Base-by-base conservation (phyloP, 495 filamentous ascomycete genomes). In the Hypoxylon fragiforme region DNA sequence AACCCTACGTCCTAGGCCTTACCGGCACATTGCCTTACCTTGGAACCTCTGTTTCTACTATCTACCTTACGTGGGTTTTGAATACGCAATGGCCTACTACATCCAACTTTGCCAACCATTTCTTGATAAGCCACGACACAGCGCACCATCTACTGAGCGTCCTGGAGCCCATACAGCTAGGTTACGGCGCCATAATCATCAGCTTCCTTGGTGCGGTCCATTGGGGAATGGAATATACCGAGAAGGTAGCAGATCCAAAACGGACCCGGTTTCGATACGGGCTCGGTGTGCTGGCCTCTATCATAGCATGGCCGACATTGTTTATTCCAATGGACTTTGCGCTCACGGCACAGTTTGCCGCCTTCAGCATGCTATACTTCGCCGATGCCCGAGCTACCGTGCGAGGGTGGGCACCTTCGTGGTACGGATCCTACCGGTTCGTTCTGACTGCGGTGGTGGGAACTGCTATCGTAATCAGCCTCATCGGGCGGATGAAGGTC, bases 181-280 rank as follows among this genome's bases (percentile, higher is more conserved):
- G 89, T 42, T 96, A 94, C 63, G 94, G 94, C 46, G 94, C 94
- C 36, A 85, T 96, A 43, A 91, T 97, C 62, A 86, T 97, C 63
- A 95, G 91, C 37, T 97, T 97, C 81, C 82, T 98, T 16, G 94
- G 94, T 40, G 94, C 95, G 28, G 84, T 97, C 63, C 94, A 98
- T 72, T 97, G 95, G 95, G 79, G 74, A 83, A 85, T 77, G 79
- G 92, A 73, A 82, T 92, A 64, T 70, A 81, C 69, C 77, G 75
- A 76, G 37, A 74, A 73, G 54, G 32, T 44, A n/a, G 52, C 69
- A 2, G 40, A 55, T 12, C 52, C 14, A 1, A 54, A 60, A 7
- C 74, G 74, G 14, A 73, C 70, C 3, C 61, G 66, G 0, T 73
- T 78, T 44, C 86, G 94, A 43, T 98, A 96, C 68, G 85, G 82